Evolutionary conservation across 23 red algal species (phyloP).

Genomic region (Gracilaria gracilis): DNA sequence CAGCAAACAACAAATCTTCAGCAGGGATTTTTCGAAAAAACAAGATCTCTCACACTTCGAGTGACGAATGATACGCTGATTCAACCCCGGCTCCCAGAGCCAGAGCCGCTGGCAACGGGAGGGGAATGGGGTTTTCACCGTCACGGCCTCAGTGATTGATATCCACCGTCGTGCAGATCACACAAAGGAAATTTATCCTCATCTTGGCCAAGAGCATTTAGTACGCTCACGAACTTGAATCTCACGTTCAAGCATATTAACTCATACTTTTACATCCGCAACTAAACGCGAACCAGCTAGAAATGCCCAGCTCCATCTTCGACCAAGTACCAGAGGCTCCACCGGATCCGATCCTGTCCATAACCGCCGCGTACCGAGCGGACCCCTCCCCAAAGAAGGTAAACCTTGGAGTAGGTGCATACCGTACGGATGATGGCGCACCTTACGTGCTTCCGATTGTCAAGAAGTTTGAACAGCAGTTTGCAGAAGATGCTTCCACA

Average conservation of each 20-base stretch:
- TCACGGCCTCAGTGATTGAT: no score
- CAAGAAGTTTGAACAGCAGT: constrained; percentile 59
- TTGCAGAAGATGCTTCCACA: constrained; percentile 55
- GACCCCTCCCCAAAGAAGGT: constrained; percentile 87
- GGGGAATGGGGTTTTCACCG: no score
- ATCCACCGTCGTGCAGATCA: no score
- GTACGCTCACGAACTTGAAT: no score
- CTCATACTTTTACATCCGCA: no score
- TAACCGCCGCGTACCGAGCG: constrained; percentile 62
- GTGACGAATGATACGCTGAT: neutral
- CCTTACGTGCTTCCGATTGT: constrained; percentile 91
- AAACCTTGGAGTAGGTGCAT: constrained; percentile 96
- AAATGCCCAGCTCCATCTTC: constrained; percentile 59
- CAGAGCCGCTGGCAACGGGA: neutral
- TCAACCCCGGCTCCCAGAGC: no score
- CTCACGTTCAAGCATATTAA: no score
- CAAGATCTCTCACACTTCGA: neutral
- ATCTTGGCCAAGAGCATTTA: neutral
- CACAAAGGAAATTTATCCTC: no score
- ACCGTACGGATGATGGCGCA: constrained; percentile 84
- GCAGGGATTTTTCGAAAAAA: neutral
- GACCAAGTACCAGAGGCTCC: constrained; percentile 70
- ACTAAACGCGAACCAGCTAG: no score
- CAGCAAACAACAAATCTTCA: neutral
- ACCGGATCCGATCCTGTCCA: constrained; percentile 91